Conservation (phyloP, 495 filamentous ascomycete species). For the Viridothelium virens region DNA sequence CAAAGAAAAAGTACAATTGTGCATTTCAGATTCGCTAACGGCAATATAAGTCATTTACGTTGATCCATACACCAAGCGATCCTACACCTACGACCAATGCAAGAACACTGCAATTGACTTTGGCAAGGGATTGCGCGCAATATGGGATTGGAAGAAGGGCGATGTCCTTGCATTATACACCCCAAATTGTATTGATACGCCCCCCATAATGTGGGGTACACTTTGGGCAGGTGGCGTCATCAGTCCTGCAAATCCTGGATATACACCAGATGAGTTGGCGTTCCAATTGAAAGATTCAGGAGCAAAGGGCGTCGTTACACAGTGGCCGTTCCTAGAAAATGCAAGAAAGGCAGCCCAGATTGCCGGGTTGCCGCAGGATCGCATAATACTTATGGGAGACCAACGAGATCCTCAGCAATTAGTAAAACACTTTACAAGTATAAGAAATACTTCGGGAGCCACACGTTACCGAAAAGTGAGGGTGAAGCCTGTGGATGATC, state of each 20-base stretch:
- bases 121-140: conserved; percentile 66
- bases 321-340: conserved; percentile 50
- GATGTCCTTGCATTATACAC: conserved; percentile 42
- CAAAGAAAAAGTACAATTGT: neutral
- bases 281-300: conserved; percentile 78
- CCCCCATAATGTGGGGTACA: conserved; percentile 60
- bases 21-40: neutral
- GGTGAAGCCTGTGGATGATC: conserved; percentile 49
- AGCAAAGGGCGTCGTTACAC: conserved; percentile 71
- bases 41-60: conserved; percentile 60
- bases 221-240: conserved; percentile 78
- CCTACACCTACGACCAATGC: conserved; percentile 66
- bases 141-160: conserved; percentile 72
- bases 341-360: conserved; percentile 59
- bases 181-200: conserved; percentile 39
- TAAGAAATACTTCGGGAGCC: conserved; percentile 52
- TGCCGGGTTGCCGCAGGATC: conserved; percentile 55
- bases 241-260: conserved; percentile 80
- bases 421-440: conserved; percentile 69
- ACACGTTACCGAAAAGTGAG: conserved; percentile 42
- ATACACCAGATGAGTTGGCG: conserved; percentile 76
- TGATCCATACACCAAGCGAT: conserved; percentile 63
- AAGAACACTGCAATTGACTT: conserved; percentile 61
- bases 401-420: conserved; percentile 49
- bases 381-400: conserved; percentile 75